Evolutionary conservation across 768 basidiomycete genomes (phyloP).

Genomic region (Amanita inopinata): DNA sequence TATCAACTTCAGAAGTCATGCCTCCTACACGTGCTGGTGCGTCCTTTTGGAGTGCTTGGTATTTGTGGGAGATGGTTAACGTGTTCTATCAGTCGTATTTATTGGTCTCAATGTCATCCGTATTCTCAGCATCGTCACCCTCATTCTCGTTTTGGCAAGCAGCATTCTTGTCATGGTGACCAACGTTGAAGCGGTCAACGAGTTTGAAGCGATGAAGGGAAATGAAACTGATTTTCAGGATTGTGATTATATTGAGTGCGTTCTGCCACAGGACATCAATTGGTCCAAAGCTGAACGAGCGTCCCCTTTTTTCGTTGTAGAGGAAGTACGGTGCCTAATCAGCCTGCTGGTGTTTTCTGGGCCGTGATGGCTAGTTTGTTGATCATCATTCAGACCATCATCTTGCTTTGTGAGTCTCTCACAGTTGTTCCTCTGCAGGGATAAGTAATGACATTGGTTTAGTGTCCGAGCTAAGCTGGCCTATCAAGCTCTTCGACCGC

Average conservation of each 20-base stretch:
- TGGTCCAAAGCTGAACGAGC: not conserved
- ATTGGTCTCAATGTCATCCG: conserved; percentile 74
- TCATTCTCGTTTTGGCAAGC: conserved; percentile 74
- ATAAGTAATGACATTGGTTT: not conserved
- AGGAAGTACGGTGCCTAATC: conserved; percentile 86
- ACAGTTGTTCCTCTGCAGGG: not conserved
- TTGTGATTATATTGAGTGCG: conserved; percentile 77
- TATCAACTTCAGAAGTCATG: not conserved
- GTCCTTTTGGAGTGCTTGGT: not conserved
- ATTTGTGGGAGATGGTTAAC: not conserved
- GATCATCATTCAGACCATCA: conserved; percentile 70
- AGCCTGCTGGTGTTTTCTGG: conserved; percentile 89
- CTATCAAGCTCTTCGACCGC: conserved; percentile 67
- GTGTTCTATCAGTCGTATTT: conserved; percentile 34
- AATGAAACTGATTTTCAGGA: conserved; percentile 31
- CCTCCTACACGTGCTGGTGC: conserved; percentile 6
- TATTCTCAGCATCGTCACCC: conserved; percentile 62
- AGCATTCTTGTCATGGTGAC: conserved; percentile 65
- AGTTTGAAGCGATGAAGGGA: conserved; percentile 37
- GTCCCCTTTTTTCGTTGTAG: conserved; percentile 16
- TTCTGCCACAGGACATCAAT: conserved; percentile 1
- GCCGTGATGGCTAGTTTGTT: conserved; percentile 79
- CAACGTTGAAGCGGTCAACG: conserved; percentile 69
- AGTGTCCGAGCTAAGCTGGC: conserved; percentile 77
- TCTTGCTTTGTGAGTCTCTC: conserved; percentile 48